A percentile compares a stretch with the other conserved stretches of the same genome.
Conservation (phyloP, 768 basidiomycete genomes). For the Psilocybe sp. region DNA sequence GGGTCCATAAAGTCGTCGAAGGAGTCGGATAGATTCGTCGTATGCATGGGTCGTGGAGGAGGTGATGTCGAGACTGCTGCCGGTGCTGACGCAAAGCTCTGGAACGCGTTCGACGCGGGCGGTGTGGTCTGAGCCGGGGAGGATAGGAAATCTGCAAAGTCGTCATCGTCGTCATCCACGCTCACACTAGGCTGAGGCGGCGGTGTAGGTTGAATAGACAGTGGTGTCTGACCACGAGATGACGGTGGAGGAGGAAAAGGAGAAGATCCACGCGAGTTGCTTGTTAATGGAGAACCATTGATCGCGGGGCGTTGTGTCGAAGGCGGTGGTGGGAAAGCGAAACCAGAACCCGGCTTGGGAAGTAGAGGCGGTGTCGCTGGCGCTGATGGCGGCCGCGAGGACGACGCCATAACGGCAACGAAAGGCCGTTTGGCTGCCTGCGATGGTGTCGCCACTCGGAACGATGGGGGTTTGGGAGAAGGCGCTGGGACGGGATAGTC, state of each 20-base stretch:
- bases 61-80: background rate
- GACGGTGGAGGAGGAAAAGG: slow-evolving; percentile 25
- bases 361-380: slow-evolving; percentile 13
- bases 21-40: slow-evolving; percentile 31
- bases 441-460: background rate
- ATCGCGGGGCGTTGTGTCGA: slow-evolving; percentile 5
- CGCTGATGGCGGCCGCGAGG: slow-evolving; percentile 15
- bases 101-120: slow-evolving; percentile 13
- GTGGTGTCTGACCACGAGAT: slow-evolving; percentile 22
- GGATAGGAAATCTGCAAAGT: slow-evolving; percentile 51
- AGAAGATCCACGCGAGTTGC: slow-evolving; percentile 6
- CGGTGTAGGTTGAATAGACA: slow-evolving; percentile 18
- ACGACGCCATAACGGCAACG: slow-evolving; percentile 29
- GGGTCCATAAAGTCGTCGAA: slow-evolving; percentile 45
- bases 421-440: slow-evolving; percentile 13
- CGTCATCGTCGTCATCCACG: slow-evolving; percentile 38
- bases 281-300: background rate
- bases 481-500: background rate
- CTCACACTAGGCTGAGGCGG: slow-evolving; percentile 20
- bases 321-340: slow-evolving; percentile 15
- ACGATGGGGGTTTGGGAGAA: background rate
- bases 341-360: slow-evolving; percentile 9
- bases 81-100: slow-evolving; percentile 9
- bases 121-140: slow-evolving; percentile 25
- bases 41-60: background rate